Base-by-base conservation (phyloP, 2,329 filamentous ascomycete species). In the Hypoxylon sp. region DNA sequence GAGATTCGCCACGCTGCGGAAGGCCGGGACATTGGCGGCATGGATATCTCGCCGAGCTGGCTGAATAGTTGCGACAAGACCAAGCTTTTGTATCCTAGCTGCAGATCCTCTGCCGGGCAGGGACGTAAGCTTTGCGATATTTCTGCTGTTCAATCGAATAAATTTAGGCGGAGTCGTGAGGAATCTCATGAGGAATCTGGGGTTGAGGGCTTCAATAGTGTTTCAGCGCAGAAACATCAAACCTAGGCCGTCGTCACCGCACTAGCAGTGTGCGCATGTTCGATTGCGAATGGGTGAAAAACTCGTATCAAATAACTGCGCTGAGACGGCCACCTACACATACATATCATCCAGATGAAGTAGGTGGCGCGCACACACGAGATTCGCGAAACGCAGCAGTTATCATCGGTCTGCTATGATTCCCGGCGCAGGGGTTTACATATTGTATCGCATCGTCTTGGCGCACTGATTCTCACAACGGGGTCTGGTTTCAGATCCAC, bases 221-320 rank as follows among this genome's bases (percentile, higher is more conserved):
- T 69, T 71, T 71, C 69, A 71, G 63, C 37, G 54, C 17, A 64
- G 48, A 71, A 67, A 69, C 63, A 65, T 59, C 37, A 71, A 67
- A 71, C 61, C 17, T 37, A 37, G 1, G 50, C 44, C 46, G 49
- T 56, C 53, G 61, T 53, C 35, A 53, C 61, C 37, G 17, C 59
- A 25, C 44, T 31, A 27, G 31, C 42, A 54, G 8, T 1, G 31
- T n/a, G 31, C 17, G 13, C 17, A 35, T 27, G 42, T 14, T 30
- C 14, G 50, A 56, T 56, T 35, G 40, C 35, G 37, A 25, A 50
- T 54, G 46, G 40, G 33, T 49, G 31, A 25, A 33, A 13, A 27
- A 31, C 13, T 22, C 27, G 58, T 60, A 14, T 62, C 61, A 57
- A 66, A 40, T 27, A 48, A 20, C 33, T 59, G 11, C 2, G 11